Evolutionary conservation across 805 yeast species (phyloP), one percentile per base, ranked within the genome.

Genomic region (Candida nitratophila): DNA sequence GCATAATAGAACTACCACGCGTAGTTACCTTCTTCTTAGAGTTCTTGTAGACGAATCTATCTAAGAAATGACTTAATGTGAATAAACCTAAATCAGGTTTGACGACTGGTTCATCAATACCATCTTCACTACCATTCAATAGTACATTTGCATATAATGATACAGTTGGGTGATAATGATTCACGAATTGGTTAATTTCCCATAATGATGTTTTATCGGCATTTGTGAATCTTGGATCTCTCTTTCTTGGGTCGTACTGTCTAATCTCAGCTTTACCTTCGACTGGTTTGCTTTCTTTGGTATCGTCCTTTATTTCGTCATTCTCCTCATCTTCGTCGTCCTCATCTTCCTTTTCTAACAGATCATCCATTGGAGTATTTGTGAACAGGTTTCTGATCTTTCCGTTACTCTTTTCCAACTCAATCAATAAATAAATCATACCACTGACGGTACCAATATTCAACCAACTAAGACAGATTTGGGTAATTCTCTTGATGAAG

Each of bases 1-100:
- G 99, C 98, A 93, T 93, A 60, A 93, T 90, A 37, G 97, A 88
- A 4, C 84, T 71, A 56, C 98, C 98, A 60, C 85, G 81, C n/a
- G 81, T 68, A 30, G 70, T 62, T 17, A 80, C 71, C 63, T 83
- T 86, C 55, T 79, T 83, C 68, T 87, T 88, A 40, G 96, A 87
- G 62, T 89, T 88, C 66, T 87, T 84, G 70, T 93, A 93, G 34
- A 93, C 96, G 66, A 95, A 93, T 63, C 95, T 79, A 65, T 93
- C 96, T 66, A 93, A 74, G 78, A 93, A 93, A 64, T 89, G 97
- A 19, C 86, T 73, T 50, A 93, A 70, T 0, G 96, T 82, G 65
- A 80, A 91, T 48, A 93, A 74, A 7, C 95, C 96, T 43, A 93
- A 68, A 64, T 93, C 98, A 4, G 99, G 99, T 56, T 89, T 86